Percentiles rank a stretch among this genome's conserved stretches.
These are phyloP conservation scores for Eucalyptus marginata DNA, from an alignment of 345 rosid species.

Conservation along the genomic window DNA sequence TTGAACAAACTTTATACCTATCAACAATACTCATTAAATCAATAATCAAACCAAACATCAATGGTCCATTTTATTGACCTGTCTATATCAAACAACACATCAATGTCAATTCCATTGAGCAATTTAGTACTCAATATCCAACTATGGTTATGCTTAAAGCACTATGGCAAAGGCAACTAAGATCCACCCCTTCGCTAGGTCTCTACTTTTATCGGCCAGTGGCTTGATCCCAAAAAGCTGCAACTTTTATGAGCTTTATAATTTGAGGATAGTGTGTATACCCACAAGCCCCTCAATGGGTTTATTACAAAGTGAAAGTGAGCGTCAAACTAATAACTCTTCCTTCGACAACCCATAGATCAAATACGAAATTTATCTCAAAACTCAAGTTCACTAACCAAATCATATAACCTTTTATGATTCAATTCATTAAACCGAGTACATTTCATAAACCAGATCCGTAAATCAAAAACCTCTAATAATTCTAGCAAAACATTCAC, in stretches of 20 bases:
- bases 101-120: background rate
- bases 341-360: background rate
- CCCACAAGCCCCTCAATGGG: background rate
- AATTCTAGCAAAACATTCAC: background rate
- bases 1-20: background rate
- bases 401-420: background rate
- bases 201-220: fast-evolving
- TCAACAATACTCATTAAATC: background rate
- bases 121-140: background rate
- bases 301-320: background rate
- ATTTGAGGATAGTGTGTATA: background rate
- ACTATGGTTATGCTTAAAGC: background rate
- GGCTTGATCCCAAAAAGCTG: background rate
- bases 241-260: background rate
- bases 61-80: background rate
- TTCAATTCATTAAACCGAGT: background rate
- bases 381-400: background rate
- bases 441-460: background rate
- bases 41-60: background rate
- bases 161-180: background rate
- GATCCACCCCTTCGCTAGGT: background rate
- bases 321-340: background rate
- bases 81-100: background rate
- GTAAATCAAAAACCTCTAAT: background rate
- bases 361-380: background rate